Evolutionary conservation across 2,329 filamentous ascomycete species (phyloP).

Genomic region (Nemania sp.): DNA sequence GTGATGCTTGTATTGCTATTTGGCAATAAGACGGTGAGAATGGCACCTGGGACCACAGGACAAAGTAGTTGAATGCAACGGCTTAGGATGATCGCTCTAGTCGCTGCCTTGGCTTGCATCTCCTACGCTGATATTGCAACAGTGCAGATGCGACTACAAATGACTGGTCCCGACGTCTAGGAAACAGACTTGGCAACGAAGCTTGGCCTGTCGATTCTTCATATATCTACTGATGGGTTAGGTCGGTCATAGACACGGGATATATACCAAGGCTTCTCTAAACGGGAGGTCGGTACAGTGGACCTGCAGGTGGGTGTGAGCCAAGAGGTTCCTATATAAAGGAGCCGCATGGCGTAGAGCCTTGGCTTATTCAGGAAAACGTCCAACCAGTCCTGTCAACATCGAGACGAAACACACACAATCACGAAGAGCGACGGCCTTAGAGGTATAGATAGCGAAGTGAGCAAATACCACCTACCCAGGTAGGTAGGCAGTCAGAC

Average conservation of each 20-base stretch:
- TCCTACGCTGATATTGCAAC: constrained; percentile 19
- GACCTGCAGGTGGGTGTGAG: constrained; percentile 42
- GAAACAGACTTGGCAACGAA: constrained; percentile 47
- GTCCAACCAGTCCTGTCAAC: constrained; percentile 42
- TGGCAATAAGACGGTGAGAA: constrained; percentile 17
- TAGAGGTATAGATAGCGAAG: constrained; percentile 7
- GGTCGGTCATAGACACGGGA: constrained; percentile 24
- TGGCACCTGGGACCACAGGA: neutral
- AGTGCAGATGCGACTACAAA: constrained; percentile 21
- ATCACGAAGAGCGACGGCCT: neutral
- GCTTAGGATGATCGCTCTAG: neutral
- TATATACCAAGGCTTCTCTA: constrained; percentile 27
- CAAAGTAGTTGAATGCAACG: neutral
- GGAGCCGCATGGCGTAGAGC: constrained; percentile 36
- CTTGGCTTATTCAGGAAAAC: constrained; percentile 42
- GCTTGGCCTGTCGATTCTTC: constrained; percentile 42
- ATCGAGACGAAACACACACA: constrained; percentile 18
- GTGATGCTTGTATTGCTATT: constrained; percentile 10
- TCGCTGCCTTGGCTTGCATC: neutral
- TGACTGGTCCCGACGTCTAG: constrained; percentile 42
- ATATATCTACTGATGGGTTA: constrained; percentile 32
- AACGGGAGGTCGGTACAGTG: constrained; percentile 32
- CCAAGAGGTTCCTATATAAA: constrained; percentile 43
- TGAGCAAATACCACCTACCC: constrained; percentile 31
- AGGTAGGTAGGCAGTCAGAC: constrained; percentile 22